These are phyloP conservation scores for Fulvia fulva DNA, from an alignment of 2,329 filamentous ascomycete species.

Conservation along the genomic window DNA sequence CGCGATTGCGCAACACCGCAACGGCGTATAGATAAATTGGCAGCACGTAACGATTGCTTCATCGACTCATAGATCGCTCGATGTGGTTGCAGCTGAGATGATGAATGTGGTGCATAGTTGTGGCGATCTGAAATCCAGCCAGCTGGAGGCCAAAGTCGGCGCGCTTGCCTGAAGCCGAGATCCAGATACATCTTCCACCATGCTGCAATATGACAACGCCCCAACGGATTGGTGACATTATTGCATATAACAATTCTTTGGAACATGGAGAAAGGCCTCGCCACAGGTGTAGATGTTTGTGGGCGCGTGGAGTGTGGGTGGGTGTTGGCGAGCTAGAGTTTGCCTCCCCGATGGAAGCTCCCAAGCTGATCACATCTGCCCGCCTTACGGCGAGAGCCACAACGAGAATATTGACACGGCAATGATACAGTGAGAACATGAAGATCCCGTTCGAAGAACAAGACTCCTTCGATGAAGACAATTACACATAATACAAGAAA, in stretches of 20 bases:
- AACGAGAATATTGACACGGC: no score
- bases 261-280: background rate
- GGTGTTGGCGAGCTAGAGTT: background rate
- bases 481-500: no score
- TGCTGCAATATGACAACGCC: background rate
- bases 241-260: background rate
- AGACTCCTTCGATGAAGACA: no score
- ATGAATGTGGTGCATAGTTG: background rate
- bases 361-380: background rate
- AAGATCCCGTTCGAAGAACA: no score
- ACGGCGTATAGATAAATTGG: no score
- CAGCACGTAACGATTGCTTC: background rate
- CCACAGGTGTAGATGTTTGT: background rate
- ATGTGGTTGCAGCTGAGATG: background rate
- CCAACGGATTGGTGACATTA: background rate
- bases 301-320: background rate
- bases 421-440: no score
- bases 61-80: background rate
- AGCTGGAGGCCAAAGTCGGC: background rate
- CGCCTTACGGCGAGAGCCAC: no score
- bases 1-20: no score
- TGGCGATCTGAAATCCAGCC: background rate
- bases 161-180: background rate
- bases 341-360: background rate
- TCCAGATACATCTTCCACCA: background rate